Conservation (phyloP, 1,284 basidiomycete genomes). For the Boletellus deceptivus region DNA sequence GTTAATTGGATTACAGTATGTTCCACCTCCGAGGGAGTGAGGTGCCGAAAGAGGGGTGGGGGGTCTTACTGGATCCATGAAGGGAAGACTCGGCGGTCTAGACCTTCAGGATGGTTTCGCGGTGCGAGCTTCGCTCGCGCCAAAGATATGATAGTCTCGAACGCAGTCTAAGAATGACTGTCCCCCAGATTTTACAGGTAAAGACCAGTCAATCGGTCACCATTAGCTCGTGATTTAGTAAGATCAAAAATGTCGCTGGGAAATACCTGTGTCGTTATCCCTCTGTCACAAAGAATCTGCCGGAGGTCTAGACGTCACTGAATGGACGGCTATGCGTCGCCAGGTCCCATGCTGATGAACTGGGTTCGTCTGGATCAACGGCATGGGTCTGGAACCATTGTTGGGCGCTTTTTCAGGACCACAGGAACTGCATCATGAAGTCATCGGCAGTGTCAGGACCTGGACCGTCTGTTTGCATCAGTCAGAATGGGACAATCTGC, state of each 20-base stretch:
- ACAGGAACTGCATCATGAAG: conserved; percentile 6
- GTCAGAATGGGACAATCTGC: not conserved
- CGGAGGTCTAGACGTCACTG: conserved; percentile 11
- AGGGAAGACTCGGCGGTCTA: conserved; percentile 4
- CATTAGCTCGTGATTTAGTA: too few relatives aligned
- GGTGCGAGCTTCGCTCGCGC: not conserved
- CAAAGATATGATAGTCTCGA: conserved; percentile 9
- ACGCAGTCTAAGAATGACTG: not conserved
- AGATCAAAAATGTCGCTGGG: too few relatives aligned
- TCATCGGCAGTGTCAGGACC: not conserved
- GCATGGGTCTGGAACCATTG: conserved; percentile 13
- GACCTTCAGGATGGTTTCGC: conserved; percentile 6
- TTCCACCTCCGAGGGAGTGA: not conserved
- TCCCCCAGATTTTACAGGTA: not conserved
- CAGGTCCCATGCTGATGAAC: not conserved
- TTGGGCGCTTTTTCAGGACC: not conserved
- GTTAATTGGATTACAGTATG: not conserved
- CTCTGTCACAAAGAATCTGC: not conserved
- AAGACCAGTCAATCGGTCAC: too few relatives aligned
- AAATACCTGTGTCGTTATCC: too few relatives aligned
- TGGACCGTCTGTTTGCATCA: conserved; percentile 5
- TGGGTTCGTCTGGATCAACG: not conserved
- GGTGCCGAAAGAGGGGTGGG: not conserved
- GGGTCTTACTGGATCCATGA: not conserved
- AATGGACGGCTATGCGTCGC: conserved; percentile 1